Percentiles rank a stretch among this genome's conserved stretches.
These are phyloP conservation scores for Pecoramyces ruminantium DNA, from an alignment of 192 early-diverging fungal genomes.

Conservation along the genomic window DNA sequence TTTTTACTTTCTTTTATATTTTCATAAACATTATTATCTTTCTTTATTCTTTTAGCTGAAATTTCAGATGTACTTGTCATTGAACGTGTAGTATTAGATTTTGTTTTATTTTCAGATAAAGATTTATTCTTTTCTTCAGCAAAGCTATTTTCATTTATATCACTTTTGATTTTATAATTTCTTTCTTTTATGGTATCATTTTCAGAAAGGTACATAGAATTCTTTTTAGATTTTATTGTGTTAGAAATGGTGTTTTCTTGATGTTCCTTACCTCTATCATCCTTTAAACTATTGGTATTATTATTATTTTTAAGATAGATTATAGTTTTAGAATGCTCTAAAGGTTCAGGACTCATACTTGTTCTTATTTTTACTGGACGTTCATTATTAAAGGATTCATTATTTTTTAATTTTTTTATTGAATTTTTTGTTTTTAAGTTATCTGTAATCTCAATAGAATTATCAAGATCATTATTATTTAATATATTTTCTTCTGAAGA, in stretches of 20 bases:
- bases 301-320: neutral
- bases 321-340: neutral
- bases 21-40: too few relatives aligned
- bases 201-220: neutral
- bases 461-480: too few relatives aligned
- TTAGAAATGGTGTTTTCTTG: neutral
- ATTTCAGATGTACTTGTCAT: neutral
- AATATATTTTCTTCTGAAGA: too few relatives aligned
- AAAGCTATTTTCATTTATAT: neutral
- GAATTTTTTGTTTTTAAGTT: too few relatives aligned
- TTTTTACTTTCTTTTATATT: too few relatives aligned
- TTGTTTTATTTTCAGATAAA: neutral
- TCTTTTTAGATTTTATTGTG: neutral
- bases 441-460: too few relatives aligned
- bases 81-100: neutral
- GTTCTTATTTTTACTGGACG: neutral
- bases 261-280: neutral
- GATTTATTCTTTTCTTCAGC: too few relatives aligned
- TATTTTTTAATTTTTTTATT: neutral
- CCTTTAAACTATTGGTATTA: neutral
- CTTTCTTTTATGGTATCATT: neutral
- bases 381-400: neutral
- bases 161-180: neutral
- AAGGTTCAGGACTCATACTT: neutral
- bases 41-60: neutral